These are phyloP conservation scores for Populus nigra DNA, from an alignment of 345 rosid genomes.

Conservation along the genomic window DNA sequence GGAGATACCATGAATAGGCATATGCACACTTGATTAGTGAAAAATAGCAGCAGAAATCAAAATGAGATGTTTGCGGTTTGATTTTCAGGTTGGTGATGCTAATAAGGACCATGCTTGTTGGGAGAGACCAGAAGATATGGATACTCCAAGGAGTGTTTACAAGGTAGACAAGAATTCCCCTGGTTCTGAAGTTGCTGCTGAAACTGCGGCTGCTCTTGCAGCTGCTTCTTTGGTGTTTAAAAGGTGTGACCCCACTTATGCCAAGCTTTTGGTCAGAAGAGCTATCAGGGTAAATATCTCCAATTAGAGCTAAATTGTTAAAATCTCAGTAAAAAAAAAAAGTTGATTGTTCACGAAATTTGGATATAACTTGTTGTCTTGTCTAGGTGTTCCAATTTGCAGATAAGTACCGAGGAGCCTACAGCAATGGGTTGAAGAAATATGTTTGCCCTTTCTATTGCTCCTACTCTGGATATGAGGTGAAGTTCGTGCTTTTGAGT, in stretches of 20 bases:
- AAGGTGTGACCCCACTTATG: slow-evolving; percentile 26
- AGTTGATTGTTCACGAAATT: neutral
- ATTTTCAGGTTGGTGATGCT: slow-evolving; percentile 52
- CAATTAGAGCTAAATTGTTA: neutral
- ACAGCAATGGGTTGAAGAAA: slow-evolving; percentile 46
- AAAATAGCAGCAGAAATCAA: neutral
- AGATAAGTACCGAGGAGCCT: slow-evolving; percentile 53
- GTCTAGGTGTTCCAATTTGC: slow-evolving; percentile 58
- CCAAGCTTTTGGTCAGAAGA: slow-evolving; percentile 26
- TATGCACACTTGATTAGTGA: neutral
- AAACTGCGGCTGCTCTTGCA: slow-evolving; percentile 40
- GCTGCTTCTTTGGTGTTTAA: slow-evolving; percentile 38
- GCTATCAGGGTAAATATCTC: slow-evolving; percentile 22
- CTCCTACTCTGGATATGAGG: slow-evolving; percentile 58
- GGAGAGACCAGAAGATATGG: slow-evolving; percentile 57
- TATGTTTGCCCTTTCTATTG: slow-evolving; percentile 58
- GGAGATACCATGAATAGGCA: neutral
- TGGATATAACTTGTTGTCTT: neutral
- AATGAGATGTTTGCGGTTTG: slow-evolving; percentile 18
- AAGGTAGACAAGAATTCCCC: slow-evolving; percentile 27
- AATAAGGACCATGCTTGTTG: slow-evolving; percentile 61
- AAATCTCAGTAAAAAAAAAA: neutral
- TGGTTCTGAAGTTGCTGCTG: slow-evolving; percentile 40
- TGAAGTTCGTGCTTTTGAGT: slow-evolving; percentile 4
- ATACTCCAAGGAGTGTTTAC: slow-evolving; percentile 27